Evolutionary conservation across 129 eudicot genomes (phyloP).

Genomic region (Daucus carota): DNA sequence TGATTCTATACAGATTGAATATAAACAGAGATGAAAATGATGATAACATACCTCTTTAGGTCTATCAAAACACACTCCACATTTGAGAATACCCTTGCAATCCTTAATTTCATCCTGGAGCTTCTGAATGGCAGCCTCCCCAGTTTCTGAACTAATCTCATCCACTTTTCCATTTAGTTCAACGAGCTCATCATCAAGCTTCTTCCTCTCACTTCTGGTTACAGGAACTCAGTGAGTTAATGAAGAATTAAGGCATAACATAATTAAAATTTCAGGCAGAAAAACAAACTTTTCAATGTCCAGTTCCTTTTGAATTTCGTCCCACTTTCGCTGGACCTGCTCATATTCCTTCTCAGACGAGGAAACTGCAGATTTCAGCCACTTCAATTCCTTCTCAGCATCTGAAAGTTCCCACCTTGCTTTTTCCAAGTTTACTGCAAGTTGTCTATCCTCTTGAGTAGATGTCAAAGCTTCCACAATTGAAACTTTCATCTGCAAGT

Average conservation of each 20-base stretch:
- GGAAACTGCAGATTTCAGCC: slow-evolving; percentile 65
- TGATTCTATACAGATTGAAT: background rate
- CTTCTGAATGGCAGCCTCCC: slow-evolving; percentile 89
- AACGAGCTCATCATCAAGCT: slow-evolving; percentile 72
- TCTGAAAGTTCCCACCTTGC: slow-evolving; percentile 75
- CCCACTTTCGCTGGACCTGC: slow-evolving; percentile 56
- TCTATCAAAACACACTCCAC: slow-evolving; percentile 94
- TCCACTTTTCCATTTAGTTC: slow-evolving; percentile 58
- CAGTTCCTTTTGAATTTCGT: slow-evolving; percentile 60
- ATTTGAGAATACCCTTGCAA: slow-evolving; percentile 85
- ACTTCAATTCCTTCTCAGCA: slow-evolving; percentile 85
- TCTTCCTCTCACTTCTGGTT: slow-evolving; percentile 56
- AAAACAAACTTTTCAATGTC: slow-evolving; percentile 55
- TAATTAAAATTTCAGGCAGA: background rate
- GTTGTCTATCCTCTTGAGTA: slow-evolving; percentile 70
- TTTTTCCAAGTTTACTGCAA: slow-evolving; percentile 57
- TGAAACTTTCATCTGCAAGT: slow-evolving; percentile 63
- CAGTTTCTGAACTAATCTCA: slow-evolving; percentile 62
- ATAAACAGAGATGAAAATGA: background rate
- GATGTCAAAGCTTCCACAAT: slow-evolving; percentile 58
- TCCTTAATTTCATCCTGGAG: slow-evolving; percentile 92
- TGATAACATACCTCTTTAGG: slow-evolving; percentile 75
- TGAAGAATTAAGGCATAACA: background rate
- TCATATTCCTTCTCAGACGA: slow-evolving; percentile 88
- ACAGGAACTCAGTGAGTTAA: background rate